These are phyloP conservation scores for Aspergillus ochraceoroseus DNA, from an alignment of 2,329 filamentous ascomycete genomes.

Conservation along the genomic window DNA sequence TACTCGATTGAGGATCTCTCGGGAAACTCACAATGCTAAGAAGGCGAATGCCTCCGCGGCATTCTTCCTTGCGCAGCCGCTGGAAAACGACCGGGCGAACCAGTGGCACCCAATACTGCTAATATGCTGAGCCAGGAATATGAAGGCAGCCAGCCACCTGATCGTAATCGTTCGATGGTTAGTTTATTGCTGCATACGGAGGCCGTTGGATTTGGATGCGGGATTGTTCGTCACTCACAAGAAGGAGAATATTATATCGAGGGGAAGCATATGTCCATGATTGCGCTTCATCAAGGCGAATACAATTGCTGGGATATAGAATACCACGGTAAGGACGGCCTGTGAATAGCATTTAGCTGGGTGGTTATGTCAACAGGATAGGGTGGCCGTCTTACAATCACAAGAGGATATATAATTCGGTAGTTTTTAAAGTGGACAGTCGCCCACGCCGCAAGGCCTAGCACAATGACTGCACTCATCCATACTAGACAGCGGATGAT, in stretches of 20 bases:
- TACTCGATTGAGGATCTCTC: too few relatives aligned
- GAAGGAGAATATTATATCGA: conserved; percentile 18
- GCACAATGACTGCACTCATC: conserved; percentile 14
- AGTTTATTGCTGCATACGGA: not conserved
- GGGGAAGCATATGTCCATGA: conserved; percentile 17
- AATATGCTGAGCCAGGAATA: conserved; percentile 11
- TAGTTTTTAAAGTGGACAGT: conserved; percentile 14
- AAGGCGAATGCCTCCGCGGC: conserved; percentile 8
- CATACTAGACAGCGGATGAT: conserved; percentile 14
- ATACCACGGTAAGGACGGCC: conserved; percentile 13
- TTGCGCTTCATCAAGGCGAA: conserved; percentile 14
- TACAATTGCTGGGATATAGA: conserved; percentile 18
- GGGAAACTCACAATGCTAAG: conserved; percentile 1
- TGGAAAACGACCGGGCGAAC: not conserved
- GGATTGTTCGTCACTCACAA: too few relatives aligned
- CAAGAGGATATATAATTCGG: conserved; percentile 15
- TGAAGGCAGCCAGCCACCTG: conserved; percentile 13
- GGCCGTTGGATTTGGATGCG: too few relatives aligned
- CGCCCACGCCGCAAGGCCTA: conserved; percentile 17
- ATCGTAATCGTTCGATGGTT: too few relatives aligned
- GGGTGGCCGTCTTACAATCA: conserved; percentile 9
- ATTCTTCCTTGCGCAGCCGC: conserved; percentile 3
- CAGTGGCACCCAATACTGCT: conserved; percentile 1
- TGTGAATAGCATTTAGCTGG: not conserved
- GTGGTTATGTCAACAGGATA: not conserved